Evolutionary conservation across 495 filamentous ascomycete genomes (phyloP).

Genomic region (Rhypophila decipiens): DNA sequence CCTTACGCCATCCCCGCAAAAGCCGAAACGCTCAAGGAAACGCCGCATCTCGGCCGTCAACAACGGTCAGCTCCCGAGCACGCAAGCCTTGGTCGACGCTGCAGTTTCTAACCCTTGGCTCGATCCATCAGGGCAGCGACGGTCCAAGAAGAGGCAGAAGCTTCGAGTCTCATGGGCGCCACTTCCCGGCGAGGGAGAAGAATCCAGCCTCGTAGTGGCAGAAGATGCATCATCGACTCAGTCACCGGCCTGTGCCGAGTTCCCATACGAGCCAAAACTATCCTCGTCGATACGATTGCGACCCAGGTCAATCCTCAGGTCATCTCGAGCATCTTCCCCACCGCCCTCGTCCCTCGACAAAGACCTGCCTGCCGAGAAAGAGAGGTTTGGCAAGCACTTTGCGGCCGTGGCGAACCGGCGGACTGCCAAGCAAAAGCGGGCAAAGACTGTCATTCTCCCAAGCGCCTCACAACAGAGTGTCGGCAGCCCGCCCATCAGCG

Average conservation of each 20-base stretch:
- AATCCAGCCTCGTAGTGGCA: background rate
- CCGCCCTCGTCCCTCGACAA: constrained; percentile 7
- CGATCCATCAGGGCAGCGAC: background rate
- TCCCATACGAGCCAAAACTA: background rate
- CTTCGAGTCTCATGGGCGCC: background rate
- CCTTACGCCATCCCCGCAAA: constrained; percentile 21
- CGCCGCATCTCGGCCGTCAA: constrained; percentile 6
- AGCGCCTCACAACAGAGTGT: constrained; percentile 33
- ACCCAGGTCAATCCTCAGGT: background rate
- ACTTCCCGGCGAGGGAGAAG: background rate
- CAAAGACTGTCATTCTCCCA: constrained; percentile 22
- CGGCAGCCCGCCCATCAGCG: constrained; percentile 29
- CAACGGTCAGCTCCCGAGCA: constrained; percentile 16
- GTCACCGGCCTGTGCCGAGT: background rate
- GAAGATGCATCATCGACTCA: background rate
- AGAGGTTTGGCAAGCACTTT: constrained; percentile 31
- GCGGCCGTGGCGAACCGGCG: constrained; percentile 21
- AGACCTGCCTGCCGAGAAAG: constrained; percentile 5
- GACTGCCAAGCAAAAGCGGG: background rate
- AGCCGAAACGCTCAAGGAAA: constrained; percentile 4
- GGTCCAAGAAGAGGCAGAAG: background rate
- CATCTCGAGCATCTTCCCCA: constrained; percentile 14
- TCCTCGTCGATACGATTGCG: background rate
- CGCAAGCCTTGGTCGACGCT: constrained; percentile 18
- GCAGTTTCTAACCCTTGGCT: constrained; percentile 23